Base-by-base conservation (phyloP, 345 rosid genomes). In the Ceriops zippeliana region DNA sequence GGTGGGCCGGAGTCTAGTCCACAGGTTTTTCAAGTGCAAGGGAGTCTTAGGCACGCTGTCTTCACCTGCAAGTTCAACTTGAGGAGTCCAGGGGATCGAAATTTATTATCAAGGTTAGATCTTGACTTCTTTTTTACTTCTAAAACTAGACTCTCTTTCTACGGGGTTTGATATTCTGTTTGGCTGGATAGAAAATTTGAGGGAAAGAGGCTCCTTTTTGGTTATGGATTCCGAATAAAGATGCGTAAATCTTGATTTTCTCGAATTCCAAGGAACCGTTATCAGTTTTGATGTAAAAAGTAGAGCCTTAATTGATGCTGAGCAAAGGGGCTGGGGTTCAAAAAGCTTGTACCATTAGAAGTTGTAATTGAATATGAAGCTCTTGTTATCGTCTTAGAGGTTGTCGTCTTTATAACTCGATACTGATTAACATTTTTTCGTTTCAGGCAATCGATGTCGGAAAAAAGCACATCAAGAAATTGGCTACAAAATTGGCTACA, bases 1-100 rank as follows among this genome's bases (percentile, higher is more conserved):
- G 93, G 96, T 3, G 93, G 89, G 70, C 96, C 99, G 0, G 99
- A 88, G 85, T 88, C 97, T 30, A 95, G 97, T 58, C 99, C 99
- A 15, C 99, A 88, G 85, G 89, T 95, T 62, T 91, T 89, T 35
- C 99, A 88, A 75, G 93, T 95, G 49, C 97, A 91, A 58, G 97
- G 97, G 64, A 87, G 75, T 69, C 86, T 83, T 7, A 89, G 79
- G 64, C 97, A 95, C 66, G 93, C 99, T 0, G 99, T 95, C 16
- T 95, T 95, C 79, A 91, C 97, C 64, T 91, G 97, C 91, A 95
- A 95, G 70, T 95, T 95, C 75, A 86, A 89, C 34, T 83, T 85
- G 69, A 83, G 96, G 46, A 83, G 76, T 69, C 66, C 85, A 0
- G 70, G 72, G 4, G 99, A 95, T 73, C 78, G 96, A 38, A 86